Percentiles rank a stretch among this genome's conserved stretches.
phyloP scores from a whole-genome alignment of 2,329 filamentous ascomycete species.

The Claviceps digitariae region DNA sequence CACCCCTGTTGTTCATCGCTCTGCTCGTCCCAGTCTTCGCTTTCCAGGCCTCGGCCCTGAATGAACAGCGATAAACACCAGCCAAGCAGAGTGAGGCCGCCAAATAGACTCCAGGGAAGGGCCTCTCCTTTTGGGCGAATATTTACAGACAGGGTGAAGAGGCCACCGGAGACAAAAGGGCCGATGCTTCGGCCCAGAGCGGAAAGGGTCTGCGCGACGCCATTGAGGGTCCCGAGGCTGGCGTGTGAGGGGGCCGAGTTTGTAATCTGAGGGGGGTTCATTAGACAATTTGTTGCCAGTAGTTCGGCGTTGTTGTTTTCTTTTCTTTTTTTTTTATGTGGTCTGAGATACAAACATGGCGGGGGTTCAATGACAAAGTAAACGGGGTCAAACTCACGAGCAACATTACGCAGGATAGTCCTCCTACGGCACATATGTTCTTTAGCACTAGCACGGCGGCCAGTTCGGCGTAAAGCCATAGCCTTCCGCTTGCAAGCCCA shows the following conservation, averaged over 20 bases:
- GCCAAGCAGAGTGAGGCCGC: constrained; percentile 65
- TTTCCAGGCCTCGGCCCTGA: constrained; percentile 46
- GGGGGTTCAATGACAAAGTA: not conserved
- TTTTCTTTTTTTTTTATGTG: no score
- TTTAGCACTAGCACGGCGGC: constrained; percentile 71
- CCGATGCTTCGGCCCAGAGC: constrained; percentile 81
- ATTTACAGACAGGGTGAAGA: constrained; percentile 68
- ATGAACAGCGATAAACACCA: constrained; percentile 73
- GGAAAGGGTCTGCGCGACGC: constrained; percentile 84
- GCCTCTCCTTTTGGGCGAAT: constrained; percentile 71
- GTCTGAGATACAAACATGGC: no score
- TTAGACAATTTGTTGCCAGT: not conserved
- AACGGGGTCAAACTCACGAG: constrained; percentile 45
- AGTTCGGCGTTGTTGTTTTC: not conserved
- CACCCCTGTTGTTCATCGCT: not conserved
- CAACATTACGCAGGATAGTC: constrained; percentile 76
- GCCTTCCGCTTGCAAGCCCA: constrained; percentile 46
- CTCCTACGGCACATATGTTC: constrained; percentile 79
- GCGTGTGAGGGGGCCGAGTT: constrained; percentile 81
- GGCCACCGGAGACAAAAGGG: constrained; percentile 72
- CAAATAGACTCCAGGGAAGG: constrained; percentile 78
- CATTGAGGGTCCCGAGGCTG: constrained; percentile 80
- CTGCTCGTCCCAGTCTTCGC: constrained; percentile 34
- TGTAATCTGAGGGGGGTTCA: constrained; percentile 50
- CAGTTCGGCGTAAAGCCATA: constrained; percentile 70